phyloP scores from a whole-genome alignment of 1,284 basidiomycete genomes.

The Ceratobasidium sp. region DNA sequence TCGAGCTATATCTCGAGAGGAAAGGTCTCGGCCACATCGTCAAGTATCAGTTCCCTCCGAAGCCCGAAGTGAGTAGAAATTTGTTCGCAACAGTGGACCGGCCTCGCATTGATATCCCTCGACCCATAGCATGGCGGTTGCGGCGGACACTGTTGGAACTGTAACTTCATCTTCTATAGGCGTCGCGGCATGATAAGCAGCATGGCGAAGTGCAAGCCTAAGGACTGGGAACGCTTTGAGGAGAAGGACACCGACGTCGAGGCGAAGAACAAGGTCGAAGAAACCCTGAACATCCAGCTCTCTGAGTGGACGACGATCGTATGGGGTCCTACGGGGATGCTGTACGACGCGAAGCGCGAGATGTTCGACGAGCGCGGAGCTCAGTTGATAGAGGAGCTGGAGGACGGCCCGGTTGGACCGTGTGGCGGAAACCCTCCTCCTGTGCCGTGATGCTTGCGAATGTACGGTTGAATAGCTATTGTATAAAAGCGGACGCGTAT shows the following conservation, averaged over 20 bases:
- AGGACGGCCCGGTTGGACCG: neutral
- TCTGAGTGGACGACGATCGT: neutral
- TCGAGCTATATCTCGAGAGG: neutral
- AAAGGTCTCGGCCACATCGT: neutral
- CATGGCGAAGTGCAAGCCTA: neutral
- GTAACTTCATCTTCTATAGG: neutral
- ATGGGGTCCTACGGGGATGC: neutral
- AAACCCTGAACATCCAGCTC: neutral
- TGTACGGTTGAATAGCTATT: too few relatives aligned
- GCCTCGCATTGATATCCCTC: neutral
- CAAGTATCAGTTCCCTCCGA: neutral
- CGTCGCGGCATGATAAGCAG: neutral
- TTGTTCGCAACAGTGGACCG: too few relatives aligned
- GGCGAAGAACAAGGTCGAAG: neutral
- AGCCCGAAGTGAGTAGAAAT: neutral
- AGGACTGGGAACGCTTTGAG: neutral
- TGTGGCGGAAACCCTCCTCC: neutral
- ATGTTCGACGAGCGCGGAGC: neutral
- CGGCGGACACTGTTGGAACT: neutral
- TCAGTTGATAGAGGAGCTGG: neutral
- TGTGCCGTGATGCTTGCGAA: too few relatives aligned
- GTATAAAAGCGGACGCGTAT: too few relatives aligned
- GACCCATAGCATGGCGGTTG: neutral
- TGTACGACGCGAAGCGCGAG: neutral
- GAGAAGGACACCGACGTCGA: neutral